Evolutionary conservation across 805 yeast species (phyloP).

Genomic region (Candida mattraensis): DNA sequence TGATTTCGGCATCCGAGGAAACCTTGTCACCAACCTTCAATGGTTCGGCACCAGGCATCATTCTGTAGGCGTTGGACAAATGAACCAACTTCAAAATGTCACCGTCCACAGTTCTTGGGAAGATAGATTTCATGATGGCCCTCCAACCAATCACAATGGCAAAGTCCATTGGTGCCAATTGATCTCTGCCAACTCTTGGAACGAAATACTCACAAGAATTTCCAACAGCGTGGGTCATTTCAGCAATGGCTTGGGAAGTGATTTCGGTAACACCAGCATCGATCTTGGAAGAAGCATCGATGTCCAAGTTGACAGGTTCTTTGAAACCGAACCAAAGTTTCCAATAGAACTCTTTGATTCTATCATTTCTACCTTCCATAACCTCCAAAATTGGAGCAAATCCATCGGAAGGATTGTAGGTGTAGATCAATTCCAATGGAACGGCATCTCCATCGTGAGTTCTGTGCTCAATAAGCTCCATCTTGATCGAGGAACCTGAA

Average conservation of each 20-base stretch:
- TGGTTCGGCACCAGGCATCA: conserved; percentile 90
- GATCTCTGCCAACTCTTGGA: conserved; percentile 77
- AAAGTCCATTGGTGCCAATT: conserved; percentile 97
- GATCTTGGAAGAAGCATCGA: conserved; percentile 70
- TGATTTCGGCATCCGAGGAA: conserved; percentile 77
- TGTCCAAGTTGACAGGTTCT: conserved; percentile 61
- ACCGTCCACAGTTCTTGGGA: conserved; percentile 96
- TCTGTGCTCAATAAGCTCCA: conserved; percentile 83
- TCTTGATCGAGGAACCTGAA: conserved; percentile 54
- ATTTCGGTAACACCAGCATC: conserved; percentile 68
- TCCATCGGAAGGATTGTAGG: conserved; percentile 82
- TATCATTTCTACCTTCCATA: conserved; percentile 84
- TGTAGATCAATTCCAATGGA: conserved; percentile 74
- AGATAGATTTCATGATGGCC: conserved; percentile 96
- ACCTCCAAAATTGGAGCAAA: conserved; percentile 92
- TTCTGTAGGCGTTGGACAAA: conserved; percentile 89
- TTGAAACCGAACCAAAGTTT: conserved; percentile 84
- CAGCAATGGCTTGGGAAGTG: conserved; percentile 75
- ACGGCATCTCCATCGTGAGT: conserved; percentile 75
- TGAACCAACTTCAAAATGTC: conserved; percentile 93
- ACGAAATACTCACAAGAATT: conserved; percentile 96
- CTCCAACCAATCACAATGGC: conserved; percentile 99
- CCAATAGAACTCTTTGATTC: conserved; percentile 98
- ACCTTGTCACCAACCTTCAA: conserved; percentile 86
- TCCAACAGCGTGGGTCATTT: conserved; percentile 95